These are phyloP conservation scores for Chaetomium sp. DNA, from an alignment of 2,329 filamentous ascomycete genomes.

Conservation along the genomic window DNA sequence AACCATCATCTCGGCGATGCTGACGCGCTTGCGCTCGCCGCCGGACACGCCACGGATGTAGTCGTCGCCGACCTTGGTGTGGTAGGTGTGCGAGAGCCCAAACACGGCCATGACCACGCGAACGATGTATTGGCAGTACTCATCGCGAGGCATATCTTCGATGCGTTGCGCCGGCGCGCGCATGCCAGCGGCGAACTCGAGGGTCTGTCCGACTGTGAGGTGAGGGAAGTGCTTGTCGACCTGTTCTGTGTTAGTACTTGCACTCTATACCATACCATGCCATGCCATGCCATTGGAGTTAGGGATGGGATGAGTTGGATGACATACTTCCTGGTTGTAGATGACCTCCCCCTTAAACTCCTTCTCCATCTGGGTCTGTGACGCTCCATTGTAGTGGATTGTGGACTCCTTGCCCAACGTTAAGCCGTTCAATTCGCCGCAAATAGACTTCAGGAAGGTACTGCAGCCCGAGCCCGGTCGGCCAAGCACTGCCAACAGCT, in stretches of 20 bases:
- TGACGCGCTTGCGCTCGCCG: slow-evolving; percentile 77
- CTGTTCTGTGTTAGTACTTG: slow-evolving; percentile 1
- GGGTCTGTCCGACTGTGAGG: slow-evolving; percentile 73
- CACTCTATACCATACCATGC: too few relatives aligned
- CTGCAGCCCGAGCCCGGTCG: slow-evolving; percentile 66
- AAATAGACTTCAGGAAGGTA: slow-evolving; percentile 64
- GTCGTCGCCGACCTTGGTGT: slow-evolving; percentile 75
- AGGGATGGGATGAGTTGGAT: neutral
- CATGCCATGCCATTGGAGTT: neutral
- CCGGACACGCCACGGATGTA: slow-evolving; percentile 71
- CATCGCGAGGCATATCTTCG: slow-evolving; percentile 60
- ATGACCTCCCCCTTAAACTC: slow-evolving; percentile 67
- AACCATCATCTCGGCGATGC: slow-evolving; percentile 63
- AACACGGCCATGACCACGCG: slow-evolving; percentile 71
- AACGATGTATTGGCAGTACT: slow-evolving; percentile 64
- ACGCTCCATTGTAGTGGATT: slow-evolving; percentile 66
- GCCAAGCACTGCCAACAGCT: slow-evolving; percentile 70
- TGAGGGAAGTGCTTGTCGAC: slow-evolving; percentile 75
- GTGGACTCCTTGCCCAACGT: slow-evolving; percentile 51
- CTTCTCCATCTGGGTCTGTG: slow-evolving; percentile 54
- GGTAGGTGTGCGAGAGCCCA: slow-evolving; percentile 70
- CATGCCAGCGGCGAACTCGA: slow-evolving; percentile 71
- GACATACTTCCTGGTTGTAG: slow-evolving; percentile 68
- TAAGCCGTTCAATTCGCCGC: slow-evolving; percentile 62
- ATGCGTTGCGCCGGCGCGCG: slow-evolving; percentile 68